These are phyloP conservation scores for Durusdinium trenchii DNA, from an alignment of 73 alveolate genomes.

Conservation along the genomic window DNA sequence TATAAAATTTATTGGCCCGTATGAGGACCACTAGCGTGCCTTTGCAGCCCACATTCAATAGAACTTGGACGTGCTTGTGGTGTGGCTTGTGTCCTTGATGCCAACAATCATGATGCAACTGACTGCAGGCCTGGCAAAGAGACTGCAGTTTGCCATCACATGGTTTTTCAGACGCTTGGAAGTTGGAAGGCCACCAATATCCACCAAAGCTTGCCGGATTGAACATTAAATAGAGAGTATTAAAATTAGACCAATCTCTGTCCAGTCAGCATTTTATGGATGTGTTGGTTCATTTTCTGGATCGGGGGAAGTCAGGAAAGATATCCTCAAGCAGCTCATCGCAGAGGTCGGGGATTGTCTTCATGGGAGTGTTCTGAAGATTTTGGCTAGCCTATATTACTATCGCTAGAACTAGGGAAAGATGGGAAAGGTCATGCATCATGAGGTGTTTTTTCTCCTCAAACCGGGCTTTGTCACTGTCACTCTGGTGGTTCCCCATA, in stretches of 20 bases:
- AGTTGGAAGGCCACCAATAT: background rate
- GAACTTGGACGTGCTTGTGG: no score
- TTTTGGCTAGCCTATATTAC: no score
- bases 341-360: background rate
- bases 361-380: background rate
- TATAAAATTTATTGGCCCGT: background rate
- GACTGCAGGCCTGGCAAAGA: constrained; percentile 37
- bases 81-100: background rate
- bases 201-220: background rate
- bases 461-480: no score
- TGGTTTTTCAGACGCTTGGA: constrained; percentile 41
- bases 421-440: no score
- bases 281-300: background rate
- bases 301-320: background rate
- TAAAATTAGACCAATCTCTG: background rate
- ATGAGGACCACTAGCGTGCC: background rate
- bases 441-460: no score
- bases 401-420: no score
- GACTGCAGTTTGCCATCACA: constrained; percentile 64
- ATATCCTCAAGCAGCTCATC: constrained; percentile 31
- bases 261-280: background rate
- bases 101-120: background rate
- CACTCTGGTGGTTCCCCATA: no score
- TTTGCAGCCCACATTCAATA: background rate
- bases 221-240: background rate